These are phyloP conservation scores for Zymoseptoria ardabiliae DNA, from an alignment of 2,329 filamentous ascomycete genomes.

Conservation along the genomic window DNA sequence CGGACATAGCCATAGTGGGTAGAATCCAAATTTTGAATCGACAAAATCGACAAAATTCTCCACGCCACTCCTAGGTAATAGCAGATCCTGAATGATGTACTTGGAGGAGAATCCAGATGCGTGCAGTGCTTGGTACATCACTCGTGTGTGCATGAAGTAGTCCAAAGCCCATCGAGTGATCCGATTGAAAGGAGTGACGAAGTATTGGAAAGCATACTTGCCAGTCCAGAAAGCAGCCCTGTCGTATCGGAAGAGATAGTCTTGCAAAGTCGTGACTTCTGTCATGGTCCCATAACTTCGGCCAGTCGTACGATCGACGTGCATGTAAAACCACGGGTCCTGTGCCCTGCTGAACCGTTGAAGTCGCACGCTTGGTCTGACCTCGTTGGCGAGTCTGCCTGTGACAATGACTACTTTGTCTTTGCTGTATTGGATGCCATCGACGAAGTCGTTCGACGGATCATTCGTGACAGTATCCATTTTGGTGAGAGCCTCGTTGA, in stretches of 20 bases:
- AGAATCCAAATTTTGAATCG: slow-evolving; percentile 42
- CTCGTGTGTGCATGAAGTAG: slow-evolving; percentile 53
- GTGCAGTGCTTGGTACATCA: slow-evolving; percentile 58
- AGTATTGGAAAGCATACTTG: slow-evolving; percentile 54
- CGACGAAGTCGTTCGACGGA: slow-evolving; percentile 54
- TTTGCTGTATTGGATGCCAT: slow-evolving; percentile 45
- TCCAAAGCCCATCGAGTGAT: slow-evolving; percentile 54
- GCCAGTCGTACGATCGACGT: slow-evolving; percentile 40
- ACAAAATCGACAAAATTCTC: slow-evolving; percentile 49
- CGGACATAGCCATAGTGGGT: slow-evolving; percentile 55
- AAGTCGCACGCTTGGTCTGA: slow-evolving; percentile 29
- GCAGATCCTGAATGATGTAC: slow-evolving; percentile 58
- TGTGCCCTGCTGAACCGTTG: slow-evolving; percentile 48
- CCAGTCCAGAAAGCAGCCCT: slow-evolving; percentile 60
- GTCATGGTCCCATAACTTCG: slow-evolving; percentile 4
- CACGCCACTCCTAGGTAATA: slow-evolving; percentile 47
- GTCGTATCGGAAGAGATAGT: slow-evolving; percentile 57
- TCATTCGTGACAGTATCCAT: slow-evolving; percentile 33
- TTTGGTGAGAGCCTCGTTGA: slow-evolving; percentile 37
- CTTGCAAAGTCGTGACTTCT: slow-evolving; percentile 37
- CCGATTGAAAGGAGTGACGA: slow-evolving; percentile 51
- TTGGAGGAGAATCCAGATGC: slow-evolving; percentile 46
- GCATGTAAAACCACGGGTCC: slow-evolving; percentile 71
- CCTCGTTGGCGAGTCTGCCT: slow-evolving; percentile 25
- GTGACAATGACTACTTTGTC: slow-evolving; percentile 38